Evolutionary conservation across 2,329 filamentous ascomycete genomes (phyloP).

Genomic region (Tolypocladium paradoxum): DNA sequence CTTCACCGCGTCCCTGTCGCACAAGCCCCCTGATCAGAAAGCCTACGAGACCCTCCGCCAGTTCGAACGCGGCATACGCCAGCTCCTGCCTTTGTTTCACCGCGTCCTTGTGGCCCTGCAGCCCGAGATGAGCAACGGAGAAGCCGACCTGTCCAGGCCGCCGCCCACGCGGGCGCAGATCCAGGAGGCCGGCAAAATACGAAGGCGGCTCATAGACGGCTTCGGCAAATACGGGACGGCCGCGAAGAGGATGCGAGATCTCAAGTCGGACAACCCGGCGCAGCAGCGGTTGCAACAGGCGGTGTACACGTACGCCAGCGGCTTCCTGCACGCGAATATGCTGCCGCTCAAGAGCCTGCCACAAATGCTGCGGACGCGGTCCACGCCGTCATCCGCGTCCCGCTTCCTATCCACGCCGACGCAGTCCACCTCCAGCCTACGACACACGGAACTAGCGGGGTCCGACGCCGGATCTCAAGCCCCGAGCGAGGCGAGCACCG

Average conservation of each 20-base stretch:
- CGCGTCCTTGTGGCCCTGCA: slow-evolving; percentile 64
- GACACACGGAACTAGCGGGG: slow-evolving; percentile 35
- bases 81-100: slow-evolving; percentile 77
- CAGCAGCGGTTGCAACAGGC: slow-evolving; percentile 70
- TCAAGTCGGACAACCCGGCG: slow-evolving; percentile 60
- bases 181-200: slow-evolving; percentile 75
- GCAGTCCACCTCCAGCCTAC: slow-evolving; percentile 25
- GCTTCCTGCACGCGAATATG: slow-evolving; percentile 84
- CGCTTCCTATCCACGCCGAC: slow-evolving; percentile 24
- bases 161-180: slow-evolving; percentile 55
- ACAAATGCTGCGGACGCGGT: slow-evolving; percentile 44
- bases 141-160: slow-evolving; percentile 26
- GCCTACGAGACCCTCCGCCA: slow-evolving; percentile 76
- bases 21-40: slow-evolving; percentile 63
- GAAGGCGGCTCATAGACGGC: slow-evolving; percentile 80
- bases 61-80: slow-evolving; percentile 76
- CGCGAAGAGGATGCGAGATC: slow-evolving; percentile 68
- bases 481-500: slow-evolving; percentile 40
- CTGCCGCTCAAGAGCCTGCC: slow-evolving; percentile 70
- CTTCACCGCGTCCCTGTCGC: slow-evolving; percentile 58
- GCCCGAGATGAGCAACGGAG: slow-evolving; percentile 28
- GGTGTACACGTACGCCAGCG: slow-evolving; percentile 71
- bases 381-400: slow-evolving; percentile 17
- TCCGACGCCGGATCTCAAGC: slow-evolving; percentile 34
- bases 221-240: slow-evolving; percentile 81